A percentile compares a stretch with the other conserved stretches of the same genome.
These are phyloP conservation scores for Aechmea fasciata DNA, from an alignment of 176 grass and related monocot species.

Conservation along the genomic window DNA sequence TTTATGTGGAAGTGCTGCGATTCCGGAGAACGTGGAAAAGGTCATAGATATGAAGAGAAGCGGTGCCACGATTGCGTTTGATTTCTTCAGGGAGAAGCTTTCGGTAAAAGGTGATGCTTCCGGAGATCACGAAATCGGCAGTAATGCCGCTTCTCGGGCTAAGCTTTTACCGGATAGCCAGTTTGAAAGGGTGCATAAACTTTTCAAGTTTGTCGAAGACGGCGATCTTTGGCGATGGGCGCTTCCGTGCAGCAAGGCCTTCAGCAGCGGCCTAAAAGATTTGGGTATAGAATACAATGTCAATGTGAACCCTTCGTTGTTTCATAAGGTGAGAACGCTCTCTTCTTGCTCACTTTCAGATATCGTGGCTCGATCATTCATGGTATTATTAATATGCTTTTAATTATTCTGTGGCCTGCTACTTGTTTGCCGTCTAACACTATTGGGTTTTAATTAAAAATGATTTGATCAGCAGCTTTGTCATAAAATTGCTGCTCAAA, in stretches of 20 bases:
- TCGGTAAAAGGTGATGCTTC: conserved; percentile 18
- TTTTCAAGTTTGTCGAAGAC: conserved; percentile 89
- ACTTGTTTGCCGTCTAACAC: neutral
- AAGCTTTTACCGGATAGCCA: conserved; percentile 50
- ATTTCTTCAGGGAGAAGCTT: conserved; percentile 72
- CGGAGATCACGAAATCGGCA: conserved; percentile 15
- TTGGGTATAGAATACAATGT: conserved; percentile 66
- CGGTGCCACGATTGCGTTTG: conserved; percentile 88
- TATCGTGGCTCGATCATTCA: neutral
- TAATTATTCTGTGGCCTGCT: neutral
- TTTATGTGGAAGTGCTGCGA: conserved; percentile 33
- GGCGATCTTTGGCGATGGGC: conserved; percentile 79
- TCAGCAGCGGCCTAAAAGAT: conserved; percentile 83
- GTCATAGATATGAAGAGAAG: conserved; percentile 89
- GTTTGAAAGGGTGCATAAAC: conserved; percentile 49
- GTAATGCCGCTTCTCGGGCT: neutral
- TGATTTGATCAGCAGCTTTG: too few species aligned
- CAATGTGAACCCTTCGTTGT: conserved; percentile 53
- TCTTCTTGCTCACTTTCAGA: conserved; percentile 8
- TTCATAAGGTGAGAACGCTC: conserved; percentile 50
- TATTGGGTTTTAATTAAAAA: too few species aligned
- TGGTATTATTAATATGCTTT: neutral
- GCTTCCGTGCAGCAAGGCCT: conserved; percentile 71
- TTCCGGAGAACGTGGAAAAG: conserved; percentile 66
- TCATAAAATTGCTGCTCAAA: too few species aligned